Evolutionary conservation across 1,139 yeast genomes (phyloP).

Genomic region (Scheffersomyces lignicola): DNA sequence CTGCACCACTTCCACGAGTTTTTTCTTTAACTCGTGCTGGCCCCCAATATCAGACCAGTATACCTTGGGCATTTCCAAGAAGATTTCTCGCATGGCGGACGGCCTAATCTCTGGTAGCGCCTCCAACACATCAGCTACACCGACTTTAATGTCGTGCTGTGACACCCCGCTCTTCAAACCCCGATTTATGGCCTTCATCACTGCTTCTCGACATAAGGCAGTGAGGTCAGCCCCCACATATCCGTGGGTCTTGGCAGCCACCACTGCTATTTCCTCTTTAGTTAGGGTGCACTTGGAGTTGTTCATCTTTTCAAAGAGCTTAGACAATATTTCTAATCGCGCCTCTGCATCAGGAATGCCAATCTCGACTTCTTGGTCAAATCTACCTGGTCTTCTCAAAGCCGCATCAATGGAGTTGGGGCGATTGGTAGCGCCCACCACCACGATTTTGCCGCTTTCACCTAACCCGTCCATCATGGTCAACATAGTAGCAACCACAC

Average conservation of each 20-base stretch:
- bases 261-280: conserved; percentile 49
- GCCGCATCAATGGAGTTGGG: conserved; percentile 74
- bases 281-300: conserved; percentile 53
- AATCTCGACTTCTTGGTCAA: conserved; percentile 82
- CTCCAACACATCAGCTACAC: conserved; percentile 54
- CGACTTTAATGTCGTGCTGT: conserved; percentile 29
- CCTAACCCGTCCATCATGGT: conserved; percentile 92
- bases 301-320: conserved; percentile 64
- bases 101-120: conserved; percentile 84
- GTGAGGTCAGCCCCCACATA: conserved; percentile 82
- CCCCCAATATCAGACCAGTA: conserved; percentile 97
- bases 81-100: conserved; percentile 95
- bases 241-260: conserved; percentile 68
- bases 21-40: conserved; percentile 75
- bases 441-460: conserved; percentile 64
- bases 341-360: conserved; percentile 76
- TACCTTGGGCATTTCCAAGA: conserved; percentile 91
- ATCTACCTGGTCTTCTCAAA: conserved; percentile 64
- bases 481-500: conserved; percentile 85
- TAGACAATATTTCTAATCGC: conserved; percentile 59
- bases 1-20: conserved; percentile 86
- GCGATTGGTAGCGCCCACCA: conserved; percentile 80
- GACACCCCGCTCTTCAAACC: conserved; percentile 34
- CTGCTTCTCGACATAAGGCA: conserved; percentile 86
- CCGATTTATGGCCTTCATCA: conserved; percentile 74